Evolutionary conservation across 257 asterid species (phyloP).

Genomic region (Solanum medicagineum): DNA sequence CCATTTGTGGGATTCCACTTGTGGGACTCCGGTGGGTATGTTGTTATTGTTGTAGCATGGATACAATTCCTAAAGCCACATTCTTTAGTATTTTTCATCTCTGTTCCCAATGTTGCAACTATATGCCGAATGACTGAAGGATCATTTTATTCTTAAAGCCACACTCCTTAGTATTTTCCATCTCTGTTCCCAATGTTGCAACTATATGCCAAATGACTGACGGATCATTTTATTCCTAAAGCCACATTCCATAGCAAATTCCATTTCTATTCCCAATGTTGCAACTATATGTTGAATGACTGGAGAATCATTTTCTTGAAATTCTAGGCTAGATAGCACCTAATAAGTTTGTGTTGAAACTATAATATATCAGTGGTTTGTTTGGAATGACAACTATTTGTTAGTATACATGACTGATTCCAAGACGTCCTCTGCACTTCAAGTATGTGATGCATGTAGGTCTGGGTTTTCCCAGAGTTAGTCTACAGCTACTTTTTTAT

Average conservation of each 20-base stretch:
- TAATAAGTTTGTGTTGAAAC: neutral
- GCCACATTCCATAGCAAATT: neutral
- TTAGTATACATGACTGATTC: neutral
- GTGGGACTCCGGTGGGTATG: too few species aligned
- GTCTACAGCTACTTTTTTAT: neutral
- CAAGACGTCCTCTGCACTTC: neutral
- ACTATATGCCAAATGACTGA: neutral
- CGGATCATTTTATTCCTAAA: neutral
- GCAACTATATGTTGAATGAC: neutral
- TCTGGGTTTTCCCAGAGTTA: neutral
- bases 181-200: neutral
- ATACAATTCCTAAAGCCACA: neutral
- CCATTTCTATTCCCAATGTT: neutral
- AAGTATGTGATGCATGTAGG: neutral
- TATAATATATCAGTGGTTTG: neutral
- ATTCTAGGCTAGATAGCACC: neutral
- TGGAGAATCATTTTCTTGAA: neutral
- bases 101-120: neutral
- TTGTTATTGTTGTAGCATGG: too few species aligned
- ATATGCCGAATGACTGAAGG: neutral
- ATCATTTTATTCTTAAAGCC: neutral
- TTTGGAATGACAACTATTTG: neutral
- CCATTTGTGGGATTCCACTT: too few species aligned
- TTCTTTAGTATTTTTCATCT: neutral
- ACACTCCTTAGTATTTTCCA: neutral